phyloP scores from a whole-genome alignment of 1,139 yeast species.

The Candida sanyaensis region DNA sequence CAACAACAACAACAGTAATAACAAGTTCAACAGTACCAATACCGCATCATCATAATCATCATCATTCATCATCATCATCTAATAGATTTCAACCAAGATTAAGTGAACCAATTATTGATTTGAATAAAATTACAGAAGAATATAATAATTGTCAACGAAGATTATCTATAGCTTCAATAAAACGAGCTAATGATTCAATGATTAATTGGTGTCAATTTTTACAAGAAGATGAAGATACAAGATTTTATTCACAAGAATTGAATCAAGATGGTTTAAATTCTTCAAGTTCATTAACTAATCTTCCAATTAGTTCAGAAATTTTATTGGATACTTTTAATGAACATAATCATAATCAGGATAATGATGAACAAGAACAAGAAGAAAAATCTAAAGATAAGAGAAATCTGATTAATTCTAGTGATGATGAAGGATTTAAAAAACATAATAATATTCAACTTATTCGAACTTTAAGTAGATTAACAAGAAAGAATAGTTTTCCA shows the following conservation, averaged over 20 bases:
- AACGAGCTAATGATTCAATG: not conserved
- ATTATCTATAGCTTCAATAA: conserved; percentile 7
- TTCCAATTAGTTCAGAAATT: conserved; percentile 13
- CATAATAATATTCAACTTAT: not conserved
- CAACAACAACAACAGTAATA: too few species aligned
- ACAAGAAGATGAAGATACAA: conserved; percentile 4
- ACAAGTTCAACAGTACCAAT: too few species aligned
- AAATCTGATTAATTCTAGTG: not conserved
- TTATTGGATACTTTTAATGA: conserved; percentile 9
- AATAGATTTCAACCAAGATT: not conserved
- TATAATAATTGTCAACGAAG: conserved; percentile 13
- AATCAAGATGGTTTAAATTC: not conserved
- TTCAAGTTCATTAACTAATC: conserved; percentile 1
- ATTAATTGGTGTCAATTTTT: conserved; percentile 11
- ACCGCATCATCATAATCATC: too few species aligned
- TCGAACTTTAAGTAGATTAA: not conserved
- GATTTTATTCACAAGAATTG: conserved; percentile 4
- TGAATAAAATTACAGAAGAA: conserved; percentile 20
- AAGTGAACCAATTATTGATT: conserved; percentile 16
- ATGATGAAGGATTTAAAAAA: not conserved
- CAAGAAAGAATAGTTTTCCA: not conserved
- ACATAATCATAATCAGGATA: not conserved
- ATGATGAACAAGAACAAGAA: not conserved
- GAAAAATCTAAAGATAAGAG: not conserved
- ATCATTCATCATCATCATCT: too few species aligned